Evolutionary conservation across 2,329 filamentous ascomycete genomes (phyloP), one percentile per base, ranked within the genome.

Genomic region (Trichoderma arundinaceum): DNA sequence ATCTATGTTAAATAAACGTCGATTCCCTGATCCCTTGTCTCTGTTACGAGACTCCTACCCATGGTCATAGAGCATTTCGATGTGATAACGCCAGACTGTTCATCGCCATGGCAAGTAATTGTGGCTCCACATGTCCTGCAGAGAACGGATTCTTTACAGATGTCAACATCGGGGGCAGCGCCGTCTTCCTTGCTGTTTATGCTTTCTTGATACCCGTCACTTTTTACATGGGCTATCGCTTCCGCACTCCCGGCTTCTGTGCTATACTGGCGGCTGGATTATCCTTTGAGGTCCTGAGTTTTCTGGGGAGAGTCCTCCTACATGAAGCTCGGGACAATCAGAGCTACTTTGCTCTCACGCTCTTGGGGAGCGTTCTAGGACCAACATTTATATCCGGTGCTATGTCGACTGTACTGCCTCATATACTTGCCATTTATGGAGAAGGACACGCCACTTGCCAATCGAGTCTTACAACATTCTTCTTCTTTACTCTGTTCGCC

Each of bases 331-430:
- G 71, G 8, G 72, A 74, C 44, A 77, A 72, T 66, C 73, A 75
- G 54, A 71, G 72, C 3, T 77, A 74, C 65, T 83, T 84, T 67
- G 72, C 77, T 10, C 68, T 85, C 4, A 83, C 76, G 64, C 71
- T 84, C 38, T 68, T 83, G 12, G 83, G 83, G 17, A 83, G 81
- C 1, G 73, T 81, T 19, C 71, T 83, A 41, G 83, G 82, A 1
- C 81, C 83, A 15, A 80, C 79, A 2, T 74, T 83, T 44, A 77
- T 84, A 67, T 78, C 77, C 10, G 74, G 76, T 10, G 78, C 82
- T 32, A 72, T 83, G 33, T 83, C 81, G 61, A 72, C 79, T 22
- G 70, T 81, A 7, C 71, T 84, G 17, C 82, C 83, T 2, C 81
- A 81, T 51, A 72, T 84, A 22, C 73, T 85, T 41, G 73, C 75